Percentiles rank a stretch among this genome's conserved stretches.
Conservation (phyloP, 2,329 filamentous ascomycete genomes). For the Fusarium subtropicale region DNA sequence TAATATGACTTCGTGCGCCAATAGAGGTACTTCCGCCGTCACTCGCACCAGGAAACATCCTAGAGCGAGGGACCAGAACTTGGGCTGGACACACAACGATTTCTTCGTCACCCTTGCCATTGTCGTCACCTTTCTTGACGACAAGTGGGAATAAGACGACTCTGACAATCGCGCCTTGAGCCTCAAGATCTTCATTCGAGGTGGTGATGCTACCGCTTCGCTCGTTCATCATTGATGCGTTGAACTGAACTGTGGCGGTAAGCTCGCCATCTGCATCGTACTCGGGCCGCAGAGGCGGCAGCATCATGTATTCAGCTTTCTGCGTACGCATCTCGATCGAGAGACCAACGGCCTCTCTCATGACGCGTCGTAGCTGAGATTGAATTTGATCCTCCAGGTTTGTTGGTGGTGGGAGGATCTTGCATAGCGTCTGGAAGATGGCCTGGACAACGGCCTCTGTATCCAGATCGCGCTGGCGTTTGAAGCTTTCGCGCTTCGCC, state of each 20-base stretch:
- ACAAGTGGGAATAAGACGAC: slow-evolving; percentile 96
- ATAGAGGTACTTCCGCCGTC: slow-evolving; percentile 63
- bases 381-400: slow-evolving; percentile 84
- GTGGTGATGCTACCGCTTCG: slow-evolving; percentile 71
- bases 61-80: slow-evolving; percentile 78
- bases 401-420: slow-evolving; percentile 86
- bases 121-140: slow-evolving; percentile 93
- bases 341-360: slow-evolving; percentile 88
- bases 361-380: slow-evolving; percentile 85
- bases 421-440: slow-evolving; percentile 82
- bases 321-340: slow-evolving; percentile 98
- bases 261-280: slow-evolving; percentile 95
- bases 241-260: slow-evolving; percentile 88
- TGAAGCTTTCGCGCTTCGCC: slow-evolving; percentile 82
- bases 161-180: slow-evolving; percentile 80
- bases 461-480: slow-evolving; percentile 84
- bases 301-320: slow-evolving; percentile 97
- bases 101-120: slow-evolving; percentile 89
- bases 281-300: slow-evolving; percentile 92
- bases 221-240: slow-evolving; percentile 94
- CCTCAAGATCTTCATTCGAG: slow-evolving; percentile 83
- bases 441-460: slow-evolving; percentile 94
- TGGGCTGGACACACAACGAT: slow-evolving; percentile 96
- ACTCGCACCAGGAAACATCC: slow-evolving; percentile 60
- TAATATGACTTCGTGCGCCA: slow-evolving; percentile 54